These are phyloP conservation scores for Epichloe gansuensis DNA, from an alignment of 2,329 filamentous ascomycete species.

Conservation along the genomic window DNA sequence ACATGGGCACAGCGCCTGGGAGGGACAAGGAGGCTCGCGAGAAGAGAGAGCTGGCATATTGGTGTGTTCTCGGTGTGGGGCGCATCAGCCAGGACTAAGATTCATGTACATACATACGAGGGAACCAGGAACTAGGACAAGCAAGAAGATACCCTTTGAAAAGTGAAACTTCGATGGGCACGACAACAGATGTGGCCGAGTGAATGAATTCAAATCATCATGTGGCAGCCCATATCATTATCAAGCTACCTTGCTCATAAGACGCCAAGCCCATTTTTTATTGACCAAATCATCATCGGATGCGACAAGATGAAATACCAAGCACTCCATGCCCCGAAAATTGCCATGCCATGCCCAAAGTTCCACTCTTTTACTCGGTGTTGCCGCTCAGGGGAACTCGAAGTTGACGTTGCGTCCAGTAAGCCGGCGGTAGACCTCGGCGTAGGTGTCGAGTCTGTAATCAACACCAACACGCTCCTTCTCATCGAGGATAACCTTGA, in stretches of 20 bases:
- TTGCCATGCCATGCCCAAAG: slow-evolving; percentile 7
- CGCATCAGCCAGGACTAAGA: slow-evolving; percentile 48
- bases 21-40: slow-evolving; percentile 54
- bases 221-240: slow-evolving; percentile 33
- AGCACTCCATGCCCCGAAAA: slow-evolving; percentile 5
- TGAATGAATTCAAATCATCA: slow-evolving; percentile 22
- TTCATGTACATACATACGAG: slow-evolving; percentile 4
- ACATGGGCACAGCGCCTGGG: slow-evolving; percentile 42
- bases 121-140: neutral
- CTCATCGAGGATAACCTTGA: slow-evolving; percentile 99
- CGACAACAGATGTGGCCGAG: slow-evolving; percentile 11
- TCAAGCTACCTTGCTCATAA: slow-evolving; percentile 36
- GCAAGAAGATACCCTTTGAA: slow-evolving; percentile 28
- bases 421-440: slow-evolving; percentile 96
- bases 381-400: slow-evolving; percentile 82
- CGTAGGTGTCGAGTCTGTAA: slow-evolving; percentile 99
- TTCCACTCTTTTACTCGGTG: slow-evolving; percentile 54
- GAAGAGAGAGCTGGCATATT: slow-evolving; percentile 84
- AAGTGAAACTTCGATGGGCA: slow-evolving; percentile 7
- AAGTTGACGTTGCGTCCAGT: slow-evolving; percentile 95
- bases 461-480: slow-evolving; percentile 99
- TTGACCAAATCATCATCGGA: slow-evolving; percentile 24
- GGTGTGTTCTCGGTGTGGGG: slow-evolving; percentile 85
- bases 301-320: slow-evolving; percentile 23
- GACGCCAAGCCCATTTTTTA: slow-evolving; percentile 32